Evolutionary conservation across 2,329 filamentous ascomycete genomes (phyloP), one percentile per base, ranked within the genome.

Genomic region (Dactylellina parvicollis): DNA sequence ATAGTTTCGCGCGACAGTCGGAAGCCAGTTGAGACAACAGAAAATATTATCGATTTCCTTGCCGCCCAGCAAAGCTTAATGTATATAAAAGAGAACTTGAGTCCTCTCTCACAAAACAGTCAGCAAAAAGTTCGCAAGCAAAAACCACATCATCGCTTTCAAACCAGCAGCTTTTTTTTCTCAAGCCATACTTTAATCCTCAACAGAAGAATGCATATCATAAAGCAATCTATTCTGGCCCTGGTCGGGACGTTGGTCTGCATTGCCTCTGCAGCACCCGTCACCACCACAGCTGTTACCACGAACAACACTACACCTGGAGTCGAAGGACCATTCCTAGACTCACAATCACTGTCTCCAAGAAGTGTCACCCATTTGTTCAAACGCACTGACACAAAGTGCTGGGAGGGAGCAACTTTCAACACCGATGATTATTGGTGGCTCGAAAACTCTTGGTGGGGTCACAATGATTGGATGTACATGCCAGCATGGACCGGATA

Each of bases 391-490:
- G 36, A 40, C 7, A 64, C 30, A 18, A 2, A 5, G 12, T 64
- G 59, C 59, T 64, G 24, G 8, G 26, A 16, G 8, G 34, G 46
- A 7, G 46, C 22, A 7, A 40, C 59, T 4, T 64, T 64, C 24
- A 54, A 30, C 36, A 64, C 59, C 16, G 26, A 32, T 32, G 59
- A 64, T 26, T 64, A 24, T 14, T 64, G 59, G 59, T 30, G 14
- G 1, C 34, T 64, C 0, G 59, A 64, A 22, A 64, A 64, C 10
- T n/a, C 14, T 8, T 64, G 22, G 22, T 64, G 59, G 59, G 8
- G 32, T n/a, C 59, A 22, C 38, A 64, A 12, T 3, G 59, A 64
- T 10, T 54, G n/a, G 40, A 14, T 42, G n/a, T 44, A 64, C 9
- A 8, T 54, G 1, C 4, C 4, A 18, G 34, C n/a, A n/a, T 30